Conservation (phyloP, 768 basidiomycete species). For the Leccinum longicurvipes region DNA sequence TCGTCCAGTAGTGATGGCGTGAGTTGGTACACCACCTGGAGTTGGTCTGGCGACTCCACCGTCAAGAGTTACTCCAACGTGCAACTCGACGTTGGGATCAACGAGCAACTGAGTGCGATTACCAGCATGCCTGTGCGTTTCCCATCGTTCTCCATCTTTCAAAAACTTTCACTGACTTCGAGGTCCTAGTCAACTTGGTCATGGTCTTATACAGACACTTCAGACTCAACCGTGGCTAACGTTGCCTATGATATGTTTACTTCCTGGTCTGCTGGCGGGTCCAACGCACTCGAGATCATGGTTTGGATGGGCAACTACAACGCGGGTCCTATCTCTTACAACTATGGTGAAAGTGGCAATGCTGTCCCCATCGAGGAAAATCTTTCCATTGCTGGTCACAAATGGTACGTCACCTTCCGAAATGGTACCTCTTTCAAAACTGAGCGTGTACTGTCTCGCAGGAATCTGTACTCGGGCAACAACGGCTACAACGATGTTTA, state of each 20-base stretch:
- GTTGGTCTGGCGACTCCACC: constrained; percentile 47
- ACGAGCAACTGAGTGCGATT: constrained; percentile 53
- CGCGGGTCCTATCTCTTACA: constrained; percentile 53
- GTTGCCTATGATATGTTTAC: constrained; percentile 68
- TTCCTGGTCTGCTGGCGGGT: constrained; percentile 45
- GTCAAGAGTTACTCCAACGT: constrained; percentile 66
- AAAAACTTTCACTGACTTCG: not conserved
- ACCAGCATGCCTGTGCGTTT: constrained; percentile 50
- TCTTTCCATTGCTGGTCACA: constrained; percentile 45
- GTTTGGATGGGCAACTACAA: constrained; percentile 61
- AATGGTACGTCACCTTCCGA: constrained; percentile 37
- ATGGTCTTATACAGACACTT: constrained; percentile 46
- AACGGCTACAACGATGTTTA: constrained; percentile 54
- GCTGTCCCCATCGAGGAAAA: constrained; percentile 42
- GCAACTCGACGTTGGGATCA: constrained; percentile 46
- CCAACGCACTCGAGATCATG: constrained; percentile 51
- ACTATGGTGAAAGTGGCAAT: constrained; percentile 44
- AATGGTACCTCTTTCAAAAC: not conserved
- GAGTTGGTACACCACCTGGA: constrained; percentile 52
- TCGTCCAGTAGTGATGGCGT: constrained; percentile 41
- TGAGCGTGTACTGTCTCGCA: constrained; percentile 16
- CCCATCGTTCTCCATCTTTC: not conserved
- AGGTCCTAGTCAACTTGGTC: constrained; percentile 46
- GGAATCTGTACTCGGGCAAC: constrained; percentile 53
- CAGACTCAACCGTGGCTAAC: constrained; percentile 45